Evolutionary conservation across 2,329 filamentous ascomycete genomes (phyloP).

Genomic region (Ophiosphaerella narmari): DNA sequence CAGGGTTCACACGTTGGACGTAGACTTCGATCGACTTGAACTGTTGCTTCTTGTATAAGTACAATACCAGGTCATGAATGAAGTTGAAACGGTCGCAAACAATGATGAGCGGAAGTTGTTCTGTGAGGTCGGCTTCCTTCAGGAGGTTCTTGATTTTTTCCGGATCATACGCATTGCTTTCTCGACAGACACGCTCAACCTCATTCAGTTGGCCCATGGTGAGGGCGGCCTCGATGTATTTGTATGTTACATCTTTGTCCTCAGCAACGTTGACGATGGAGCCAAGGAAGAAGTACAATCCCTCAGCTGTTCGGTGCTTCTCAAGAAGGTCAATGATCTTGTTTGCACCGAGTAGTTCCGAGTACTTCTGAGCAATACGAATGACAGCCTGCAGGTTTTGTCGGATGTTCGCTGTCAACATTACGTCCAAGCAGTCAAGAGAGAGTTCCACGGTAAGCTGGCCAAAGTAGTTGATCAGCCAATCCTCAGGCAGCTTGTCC

Average conservation of each 20-base stretch:
- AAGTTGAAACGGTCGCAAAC: constrained; percentile 99
- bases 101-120: constrained; percentile 95
- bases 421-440: constrained; percentile 89
- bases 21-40: constrained; percentile 99
- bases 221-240: constrained; percentile 97
- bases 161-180: constrained; percentile 80
- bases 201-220: constrained; percentile 92
- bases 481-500: constrained; percentile 87
- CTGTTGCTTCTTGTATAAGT: constrained; percentile 98
- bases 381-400: constrained; percentile 95
- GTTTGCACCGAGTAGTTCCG: constrained; percentile 86
- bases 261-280: constrained; percentile 97
- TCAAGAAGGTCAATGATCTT: constrained; percentile 91
- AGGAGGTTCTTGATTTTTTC: constrained; percentile 99
- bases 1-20: constrained; percentile 93
- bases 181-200: constrained; percentile 95
- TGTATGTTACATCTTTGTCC: constrained; percentile 95
- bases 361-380: constrained; percentile 96
- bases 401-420: constrained; percentile 95
- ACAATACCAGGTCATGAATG: constrained; percentile 93
- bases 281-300: constrained; percentile 96
- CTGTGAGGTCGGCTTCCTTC: constrained; percentile 89
- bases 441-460: constrained; percentile 94
- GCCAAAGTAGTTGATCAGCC: constrained; percentile 90
- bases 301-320: constrained; percentile 96